Base-by-base conservation (phyloP, 441 rosid species). In the Populus hybrid region DNA sequence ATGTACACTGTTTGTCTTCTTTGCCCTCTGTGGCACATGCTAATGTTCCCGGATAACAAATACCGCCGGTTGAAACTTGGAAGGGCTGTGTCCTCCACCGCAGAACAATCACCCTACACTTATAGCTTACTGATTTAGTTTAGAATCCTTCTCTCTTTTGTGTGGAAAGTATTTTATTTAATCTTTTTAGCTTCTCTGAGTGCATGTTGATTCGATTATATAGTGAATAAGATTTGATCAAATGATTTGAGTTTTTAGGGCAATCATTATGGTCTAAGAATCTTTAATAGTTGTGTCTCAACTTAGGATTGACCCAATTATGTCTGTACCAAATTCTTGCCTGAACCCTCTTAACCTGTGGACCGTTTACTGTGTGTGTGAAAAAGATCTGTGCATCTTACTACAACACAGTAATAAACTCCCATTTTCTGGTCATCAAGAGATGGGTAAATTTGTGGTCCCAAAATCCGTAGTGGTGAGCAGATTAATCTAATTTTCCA, bases 241-340 rank as follows among this genome's bases (percentile, higher is more conserved):
- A 74, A 79, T 83, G 75, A 83, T 82, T 79, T 78, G 71, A 74
- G 71, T 80, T 80, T 66, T 70, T 84, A 69, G 72, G 68, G 72
- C 68, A 76, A 88, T 86, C 24, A 85, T 86, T 73, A 68, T 80
- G 76, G 81, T 78, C 82, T 74, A 81, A 82, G 85, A 84, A 78
- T 84, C 87, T 85, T 78, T 64, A 75, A 80, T 78, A 79, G 6
- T 77, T 71, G 57, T 81, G 78, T 78, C 73, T 67, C 71, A 79
- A 79, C 75, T 74, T 71, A 75, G 77, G 82, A 86, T 74, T 81
- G 87, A 71, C 85, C 74, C 80, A 83, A 80, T 83, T 77, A 86
- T 83, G 21, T 63, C 10, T 68, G 67, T 71, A 80, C 79, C 81
- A 73, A 79, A 46, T 75, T 61, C 12, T 75, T 59, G 32, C 78